A percentile compares a stretch with the other conserved stretches of the same genome.
These are phyloP conservation scores for Trypanosoma grayi DNA, from an alignment of 208 protist genomes.

Conservation along the genomic window DNA sequence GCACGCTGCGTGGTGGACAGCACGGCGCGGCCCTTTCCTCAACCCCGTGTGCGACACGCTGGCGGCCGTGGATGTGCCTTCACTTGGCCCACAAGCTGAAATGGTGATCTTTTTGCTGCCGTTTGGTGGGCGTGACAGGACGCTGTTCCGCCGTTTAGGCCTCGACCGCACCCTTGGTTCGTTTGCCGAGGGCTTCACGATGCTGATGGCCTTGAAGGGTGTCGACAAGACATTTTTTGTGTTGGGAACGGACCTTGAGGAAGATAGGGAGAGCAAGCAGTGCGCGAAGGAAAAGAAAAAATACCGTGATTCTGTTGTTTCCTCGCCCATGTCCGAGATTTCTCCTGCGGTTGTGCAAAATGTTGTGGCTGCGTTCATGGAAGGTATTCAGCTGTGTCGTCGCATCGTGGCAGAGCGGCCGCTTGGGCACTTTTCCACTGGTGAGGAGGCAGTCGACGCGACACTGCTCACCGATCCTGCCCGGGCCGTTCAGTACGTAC, in stretches of 20 bases:
- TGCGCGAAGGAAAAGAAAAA: not conserved
- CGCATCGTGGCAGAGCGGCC: conserved; percentile 38
- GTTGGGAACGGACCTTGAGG: not conserved
- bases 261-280: not conserved
- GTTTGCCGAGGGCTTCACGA: conserved; percentile 51
- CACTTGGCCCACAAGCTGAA: conserved; percentile 37
- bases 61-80: conserved; percentile 36
- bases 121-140: conserved; percentile 59
- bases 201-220: conserved; percentile 59
- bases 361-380: conserved; percentile 38
- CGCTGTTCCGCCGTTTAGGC: conserved; percentile 45
- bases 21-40: conserved; percentile 46
- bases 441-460: conserved; percentile 56
- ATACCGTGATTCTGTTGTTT: not conserved
- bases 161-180: conserved; percentile 64
- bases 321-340: conserved; percentile 3
- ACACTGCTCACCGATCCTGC: conserved; percentile 44
- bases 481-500: conserved; percentile 62
- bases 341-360: conserved; percentile 15
- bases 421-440: conserved; percentile 31
- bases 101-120: conserved; percentile 58
- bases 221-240: conserved; percentile 27
- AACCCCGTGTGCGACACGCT: conserved; percentile 54
- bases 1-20: conserved; percentile 37
- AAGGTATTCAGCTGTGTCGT: conserved; percentile 55